phyloP scores from a whole-genome alignment of 2,329 filamentous ascomycete genomes.

The Fonsecaea multimorphosa region DNA sequence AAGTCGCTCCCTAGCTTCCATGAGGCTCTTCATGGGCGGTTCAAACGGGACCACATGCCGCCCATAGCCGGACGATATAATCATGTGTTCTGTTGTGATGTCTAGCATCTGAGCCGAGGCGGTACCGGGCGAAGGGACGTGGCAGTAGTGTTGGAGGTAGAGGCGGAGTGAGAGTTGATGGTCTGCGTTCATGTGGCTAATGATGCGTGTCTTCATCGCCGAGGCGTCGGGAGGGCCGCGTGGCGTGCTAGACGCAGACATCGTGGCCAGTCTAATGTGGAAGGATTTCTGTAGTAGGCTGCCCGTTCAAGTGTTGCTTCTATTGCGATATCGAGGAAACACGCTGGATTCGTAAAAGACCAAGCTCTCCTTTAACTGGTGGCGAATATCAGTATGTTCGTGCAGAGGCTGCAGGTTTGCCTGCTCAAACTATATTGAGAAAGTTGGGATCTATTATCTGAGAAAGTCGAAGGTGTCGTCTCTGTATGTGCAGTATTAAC shows the following conservation, averaged over 20 bases:
- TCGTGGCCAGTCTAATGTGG: background rate
- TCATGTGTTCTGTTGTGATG: conserved; percentile 68
- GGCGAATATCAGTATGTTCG: background rate
- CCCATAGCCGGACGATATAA: conserved; percentile 60
- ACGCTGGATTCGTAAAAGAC: background rate
- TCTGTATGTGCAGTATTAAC: too few relatives aligned
- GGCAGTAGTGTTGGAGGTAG: conserved; percentile 76
- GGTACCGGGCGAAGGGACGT: conserved; percentile 56
- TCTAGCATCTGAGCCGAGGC: conserved; percentile 66
- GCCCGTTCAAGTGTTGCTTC: background rate
- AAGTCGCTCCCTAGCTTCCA: conserved; percentile 71
- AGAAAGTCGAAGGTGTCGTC: too few relatives aligned
- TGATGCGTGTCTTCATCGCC: conserved; percentile 59
- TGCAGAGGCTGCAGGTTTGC: background rate
- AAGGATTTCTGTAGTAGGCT: background rate
- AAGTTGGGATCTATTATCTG: background rate
- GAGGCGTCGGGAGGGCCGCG: conserved; percentile 25
- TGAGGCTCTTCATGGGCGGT: conserved; percentile 72
- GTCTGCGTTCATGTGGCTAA: conserved; percentile 86
- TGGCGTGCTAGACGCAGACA: conserved; percentile 4
- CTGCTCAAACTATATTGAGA: background rate
- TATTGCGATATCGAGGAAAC: background rate
- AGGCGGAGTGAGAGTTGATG: conserved; percentile 75
- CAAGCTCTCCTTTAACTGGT: background rate
- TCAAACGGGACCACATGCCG: conserved; percentile 65